These are phyloP conservation scores for Solanum rostratum DNA, from an alignment of 257 asterid genomes.

Conservation along the genomic window DNA sequence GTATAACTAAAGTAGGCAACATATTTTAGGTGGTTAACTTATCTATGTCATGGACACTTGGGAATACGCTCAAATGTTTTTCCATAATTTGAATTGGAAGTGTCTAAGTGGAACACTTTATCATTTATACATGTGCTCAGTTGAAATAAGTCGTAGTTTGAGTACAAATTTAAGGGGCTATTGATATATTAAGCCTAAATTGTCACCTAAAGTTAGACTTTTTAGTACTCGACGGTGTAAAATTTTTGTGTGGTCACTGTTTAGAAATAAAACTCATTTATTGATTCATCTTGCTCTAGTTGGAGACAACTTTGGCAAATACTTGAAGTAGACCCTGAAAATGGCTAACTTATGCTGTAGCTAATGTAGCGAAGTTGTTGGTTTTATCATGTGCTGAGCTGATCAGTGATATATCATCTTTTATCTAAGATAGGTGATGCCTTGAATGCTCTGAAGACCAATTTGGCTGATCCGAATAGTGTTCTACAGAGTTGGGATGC, in stretches of 20 bases:
- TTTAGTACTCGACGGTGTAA: background rate
- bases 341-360: background rate
- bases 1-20: background rate
- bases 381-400: background rate
- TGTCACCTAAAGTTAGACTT: background rate
- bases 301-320: background rate
- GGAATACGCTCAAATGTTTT: background rate
- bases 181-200: background rate
- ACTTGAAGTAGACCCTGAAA: background rate
- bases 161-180: background rate
- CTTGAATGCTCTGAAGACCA: slow-evolving; percentile 54
- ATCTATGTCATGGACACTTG: background rate
- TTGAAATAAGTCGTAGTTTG: background rate
- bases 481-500: slow-evolving; percentile 97
- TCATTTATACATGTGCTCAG: background rate
- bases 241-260: background rate
- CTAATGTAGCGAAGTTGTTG: background rate
- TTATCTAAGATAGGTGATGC: slow-evolving; percentile 68
- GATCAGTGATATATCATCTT: background rate
- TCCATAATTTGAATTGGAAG: background rate
- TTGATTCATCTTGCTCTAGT: background rate
- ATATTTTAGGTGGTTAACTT: background rate
- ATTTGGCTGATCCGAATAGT: slow-evolving; percentile 68
- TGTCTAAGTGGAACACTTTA: background rate
- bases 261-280: background rate